These are phyloP conservation scores for Pyrenophora teres DNA, from an alignment of 2,329 filamentous ascomycete species.

Conservation along the genomic window DNA sequence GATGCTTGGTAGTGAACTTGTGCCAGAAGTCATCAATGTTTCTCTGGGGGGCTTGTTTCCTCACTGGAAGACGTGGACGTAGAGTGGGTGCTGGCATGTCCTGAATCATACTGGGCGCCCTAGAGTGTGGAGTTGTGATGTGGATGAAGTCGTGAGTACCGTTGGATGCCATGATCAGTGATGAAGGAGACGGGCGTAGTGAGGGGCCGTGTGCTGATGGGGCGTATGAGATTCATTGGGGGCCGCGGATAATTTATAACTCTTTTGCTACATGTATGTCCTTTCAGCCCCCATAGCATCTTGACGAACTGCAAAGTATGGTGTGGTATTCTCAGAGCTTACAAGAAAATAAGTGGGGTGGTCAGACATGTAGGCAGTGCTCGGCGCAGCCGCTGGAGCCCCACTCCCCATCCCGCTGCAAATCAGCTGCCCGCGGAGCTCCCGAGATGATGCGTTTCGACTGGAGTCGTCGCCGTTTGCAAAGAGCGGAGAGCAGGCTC, in stretches of 20 bases:
- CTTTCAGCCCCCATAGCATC: slow-evolving; percentile 42
- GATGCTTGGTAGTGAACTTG: slow-evolving; percentile 69
- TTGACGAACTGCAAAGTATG: slow-evolving; percentile 27
- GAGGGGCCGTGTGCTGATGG: slow-evolving; percentile 23
- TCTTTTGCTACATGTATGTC: slow-evolving; percentile 9
- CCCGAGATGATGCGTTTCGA: slow-evolving; percentile 15
- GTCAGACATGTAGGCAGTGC: slow-evolving; percentile 34
- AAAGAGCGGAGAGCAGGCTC: slow-evolving; percentile 33
- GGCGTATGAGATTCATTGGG: slow-evolving; percentile 35
- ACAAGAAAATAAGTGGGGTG: slow-evolving; percentile 43
- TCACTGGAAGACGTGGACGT: slow-evolving; percentile 36
- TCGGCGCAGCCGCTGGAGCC: slow-evolving; percentile 40
- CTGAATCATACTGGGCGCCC: slow-evolving; percentile 44
- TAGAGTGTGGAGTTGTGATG: slow-evolving; percentile 43
- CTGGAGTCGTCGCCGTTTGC: slow-evolving; percentile 5
- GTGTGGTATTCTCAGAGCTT: slow-evolving; percentile 40
- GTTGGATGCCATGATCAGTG: slow-evolving; percentile 44
- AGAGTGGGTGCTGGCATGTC: slow-evolving; percentile 23
- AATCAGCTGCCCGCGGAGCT: slow-evolving; percentile 30
- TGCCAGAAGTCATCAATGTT: slow-evolving; percentile 74
- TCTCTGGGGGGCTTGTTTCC: slow-evolving; percentile 66
- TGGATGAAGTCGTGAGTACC: slow-evolving; percentile 46
- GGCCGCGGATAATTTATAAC: slow-evolving; percentile 35
- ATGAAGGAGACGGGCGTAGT: slow-evolving; percentile 14
- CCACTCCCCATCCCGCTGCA: slow-evolving; percentile 27